Evolutionary conservation across 306 rosid species (phyloP).

Genomic region (Hippophae rhamnoides): DNA sequence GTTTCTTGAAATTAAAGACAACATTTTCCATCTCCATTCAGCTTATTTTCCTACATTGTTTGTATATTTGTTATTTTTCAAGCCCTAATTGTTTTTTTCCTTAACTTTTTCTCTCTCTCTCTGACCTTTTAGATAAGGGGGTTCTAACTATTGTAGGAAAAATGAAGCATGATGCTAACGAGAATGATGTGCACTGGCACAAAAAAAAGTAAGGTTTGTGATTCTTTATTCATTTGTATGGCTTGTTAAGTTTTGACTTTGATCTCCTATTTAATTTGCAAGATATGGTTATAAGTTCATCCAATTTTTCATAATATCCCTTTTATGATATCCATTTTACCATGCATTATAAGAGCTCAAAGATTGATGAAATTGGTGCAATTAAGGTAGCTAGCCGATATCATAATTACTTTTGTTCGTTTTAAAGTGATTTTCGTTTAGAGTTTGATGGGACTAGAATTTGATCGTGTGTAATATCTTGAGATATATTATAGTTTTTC

Average conservation of each 20-base stretch:
- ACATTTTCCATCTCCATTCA: background rate
- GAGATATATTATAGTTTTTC: constrained; percentile 47
- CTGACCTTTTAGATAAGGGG: constrained; percentile 58
- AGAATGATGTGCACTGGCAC: constrained; percentile 88
- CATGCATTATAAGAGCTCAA: constrained; percentile 76
- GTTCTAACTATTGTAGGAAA: constrained; percentile 67
- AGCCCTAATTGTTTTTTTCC: too few species aligned
- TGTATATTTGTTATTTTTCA: constrained; percentile 2
- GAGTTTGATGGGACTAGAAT: constrained; percentile 53
- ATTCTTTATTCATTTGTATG: constrained; percentile 1
- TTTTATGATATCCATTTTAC: constrained; percentile 19
- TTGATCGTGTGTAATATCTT: constrained; percentile 40
- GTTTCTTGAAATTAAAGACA: background rate
- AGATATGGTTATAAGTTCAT: background rate
- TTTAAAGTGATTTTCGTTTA: constrained; percentile 46
- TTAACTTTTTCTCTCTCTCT: too few species aligned
- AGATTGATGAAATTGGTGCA: constrained; percentile 75
- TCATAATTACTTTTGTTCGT: constrained; percentile 41
- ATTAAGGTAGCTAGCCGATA: constrained; percentile 74
- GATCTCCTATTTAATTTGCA: constrained; percentile 2
- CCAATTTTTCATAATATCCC: constrained; percentile 5
- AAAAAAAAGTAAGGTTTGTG: constrained; percentile 90
- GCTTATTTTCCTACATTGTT: background rate
- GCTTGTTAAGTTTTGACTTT: background rate
- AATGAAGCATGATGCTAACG: constrained; percentile 97